phyloP scores from a whole-genome alignment of 352 stramenopile genomes.

The Pythium monospermum region DNA sequence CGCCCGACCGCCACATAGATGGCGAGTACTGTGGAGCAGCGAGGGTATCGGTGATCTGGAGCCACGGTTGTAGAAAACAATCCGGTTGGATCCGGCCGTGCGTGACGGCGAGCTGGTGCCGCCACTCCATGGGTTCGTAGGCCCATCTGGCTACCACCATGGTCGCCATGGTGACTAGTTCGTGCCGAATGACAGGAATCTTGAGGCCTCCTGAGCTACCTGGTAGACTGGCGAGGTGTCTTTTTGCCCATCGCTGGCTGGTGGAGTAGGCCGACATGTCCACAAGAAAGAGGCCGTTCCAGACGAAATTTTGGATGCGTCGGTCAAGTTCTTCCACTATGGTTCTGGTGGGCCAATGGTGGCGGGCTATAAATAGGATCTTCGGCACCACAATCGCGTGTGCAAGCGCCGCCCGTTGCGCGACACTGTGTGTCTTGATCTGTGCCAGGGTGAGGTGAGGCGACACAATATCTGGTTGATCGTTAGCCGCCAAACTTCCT shows the following conservation, averaged over 20 bases:
- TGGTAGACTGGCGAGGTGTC: neutral
- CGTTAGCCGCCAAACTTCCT: neutral
- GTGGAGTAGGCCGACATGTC: too few relatives aligned
- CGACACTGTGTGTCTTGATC: slow-evolving; percentile 4
- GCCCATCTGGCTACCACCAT: slow-evolving; percentile 5
- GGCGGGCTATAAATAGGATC: slow-evolving; percentile 4
- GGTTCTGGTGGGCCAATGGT: slow-evolving; percentile 3
- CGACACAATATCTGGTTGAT: neutral
- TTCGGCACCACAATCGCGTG: slow-evolving; percentile 10
- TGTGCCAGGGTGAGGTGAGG: neutral
- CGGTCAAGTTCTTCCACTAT: neutral
- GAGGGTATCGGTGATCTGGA: neutral
- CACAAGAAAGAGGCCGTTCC: neutral
- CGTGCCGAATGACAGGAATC: neutral
- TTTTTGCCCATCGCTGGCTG: neutral
- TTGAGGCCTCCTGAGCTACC: neutral
- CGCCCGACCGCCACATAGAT: neutral
- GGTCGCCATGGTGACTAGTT: slow-evolving; percentile 2
- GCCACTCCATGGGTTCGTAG: neutral
- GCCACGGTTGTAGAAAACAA: neutral
- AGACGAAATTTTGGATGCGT: slow-evolving; percentile 3
- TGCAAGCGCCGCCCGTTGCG: neutral
- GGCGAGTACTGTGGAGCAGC: neutral
- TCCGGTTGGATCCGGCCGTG: neutral
- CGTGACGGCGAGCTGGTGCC: neutral